These are phyloP conservation scores for Elongisporangium senticosum DNA, from an alignment of 352 stramenopile species.

Conservation along the genomic window DNA sequence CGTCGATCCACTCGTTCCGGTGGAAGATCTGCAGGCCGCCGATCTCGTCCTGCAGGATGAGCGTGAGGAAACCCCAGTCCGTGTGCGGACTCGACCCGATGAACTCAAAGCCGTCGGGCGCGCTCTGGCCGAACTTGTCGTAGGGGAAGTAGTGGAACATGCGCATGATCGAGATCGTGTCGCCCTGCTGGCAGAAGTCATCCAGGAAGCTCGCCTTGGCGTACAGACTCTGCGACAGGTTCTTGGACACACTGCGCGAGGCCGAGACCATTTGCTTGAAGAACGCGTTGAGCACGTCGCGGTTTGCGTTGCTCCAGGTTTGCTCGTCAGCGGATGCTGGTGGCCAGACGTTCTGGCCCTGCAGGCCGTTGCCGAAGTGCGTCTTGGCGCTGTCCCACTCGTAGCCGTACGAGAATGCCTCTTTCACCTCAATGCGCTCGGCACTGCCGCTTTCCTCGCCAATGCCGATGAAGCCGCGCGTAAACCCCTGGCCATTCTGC, in stretches of 20 bases:
- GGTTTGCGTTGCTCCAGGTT: conserved; percentile 27
- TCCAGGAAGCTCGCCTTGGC: conserved; percentile 43
- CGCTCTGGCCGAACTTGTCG: conserved; percentile 35
- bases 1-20: conserved; percentile 62
- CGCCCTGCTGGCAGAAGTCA: conserved; percentile 48
- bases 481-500: conserved; percentile 65
- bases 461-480: conserved; percentile 72
- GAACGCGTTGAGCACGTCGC: conserved; percentile 44
- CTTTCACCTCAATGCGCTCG: conserved; percentile 78
- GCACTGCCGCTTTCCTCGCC: conserved; percentile 73
- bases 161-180: conserved; percentile 84
- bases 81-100: conserved; percentile 82
- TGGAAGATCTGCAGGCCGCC: conserved; percentile 71
- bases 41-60: conserved; percentile 75
- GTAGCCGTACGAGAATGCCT: conserved; percentile 80
- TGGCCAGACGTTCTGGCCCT: conserved; percentile 72
- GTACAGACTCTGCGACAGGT: conserved; percentile 51
- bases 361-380: conserved; percentile 51
- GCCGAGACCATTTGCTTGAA: conserved; percentile 49
- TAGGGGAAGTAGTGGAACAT: conserved; percentile 86
- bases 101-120: conserved; percentile 50
- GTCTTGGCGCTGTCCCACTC: conserved; percentile 34
- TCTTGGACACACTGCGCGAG: conserved; percentile 40
- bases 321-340: neutral
- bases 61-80: conserved; percentile 80